Conservation (phyloP, 306 rosid genomes). For the Begonia fuchsioides region DNA sequence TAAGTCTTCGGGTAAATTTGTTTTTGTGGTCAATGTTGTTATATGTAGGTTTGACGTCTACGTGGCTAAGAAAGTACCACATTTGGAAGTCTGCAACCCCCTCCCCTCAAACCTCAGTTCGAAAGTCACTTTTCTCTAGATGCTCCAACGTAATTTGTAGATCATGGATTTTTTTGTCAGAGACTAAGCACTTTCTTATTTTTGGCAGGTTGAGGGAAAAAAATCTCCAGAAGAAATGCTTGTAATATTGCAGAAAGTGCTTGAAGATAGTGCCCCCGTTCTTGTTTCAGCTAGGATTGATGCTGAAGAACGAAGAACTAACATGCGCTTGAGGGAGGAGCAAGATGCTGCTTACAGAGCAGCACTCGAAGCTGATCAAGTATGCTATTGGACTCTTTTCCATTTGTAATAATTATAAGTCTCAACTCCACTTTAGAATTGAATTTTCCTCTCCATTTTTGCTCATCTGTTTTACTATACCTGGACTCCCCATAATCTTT, state of each 20-base stretch:
- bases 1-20: too few relatives aligned
- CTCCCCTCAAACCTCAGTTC: too few relatives aligned
- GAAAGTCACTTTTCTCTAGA: too few relatives aligned
- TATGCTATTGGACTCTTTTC: slow-evolving; percentile 18
- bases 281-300: slow-evolving; percentile 72
- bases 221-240: slow-evolving; percentile 88
- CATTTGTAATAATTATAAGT: too few relatives aligned
- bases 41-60: too few relatives aligned
- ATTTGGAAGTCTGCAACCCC: too few relatives aligned
- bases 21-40: too few relatives aligned
- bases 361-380: slow-evolving; percentile 99
- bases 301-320: slow-evolving; percentile 82
- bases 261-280: slow-evolving; percentile 81
- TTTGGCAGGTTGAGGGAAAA: slow-evolving; percentile 71
- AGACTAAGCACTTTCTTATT: slow-evolving; percentile 4
- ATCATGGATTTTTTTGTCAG: too few relatives aligned
- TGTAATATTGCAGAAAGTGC: slow-evolving; percentile 55
- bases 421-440: too few relatives aligned
- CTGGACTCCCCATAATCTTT: slow-evolving; percentile 3
- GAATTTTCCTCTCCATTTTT: neutral
- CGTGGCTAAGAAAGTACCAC: too few relatives aligned
- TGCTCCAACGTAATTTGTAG: too few relatives aligned
- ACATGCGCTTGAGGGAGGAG: slow-evolving; percentile 80
- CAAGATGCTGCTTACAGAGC: slow-evolving; percentile 99
- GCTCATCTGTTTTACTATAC: neutral